Conservation (phyloP, 352 stramenopile species). For the Phytophthora rubi region DNA sequence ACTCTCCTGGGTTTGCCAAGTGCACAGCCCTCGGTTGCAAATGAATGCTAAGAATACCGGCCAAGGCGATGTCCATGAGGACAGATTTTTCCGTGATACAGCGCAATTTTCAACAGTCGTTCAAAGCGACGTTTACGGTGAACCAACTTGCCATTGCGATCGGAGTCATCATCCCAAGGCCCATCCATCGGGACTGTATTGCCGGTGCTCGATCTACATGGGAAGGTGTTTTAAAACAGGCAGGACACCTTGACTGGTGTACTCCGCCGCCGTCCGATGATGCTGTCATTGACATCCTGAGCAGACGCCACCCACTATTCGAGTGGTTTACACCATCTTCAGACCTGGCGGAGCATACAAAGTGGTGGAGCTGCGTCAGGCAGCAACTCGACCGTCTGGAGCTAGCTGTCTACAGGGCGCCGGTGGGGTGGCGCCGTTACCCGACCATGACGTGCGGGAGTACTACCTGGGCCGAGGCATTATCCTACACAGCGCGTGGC, state of each 20-base stretch:
- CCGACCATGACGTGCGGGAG: not conserved
- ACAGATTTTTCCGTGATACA: slow-evolving; percentile 1
- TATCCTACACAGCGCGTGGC: slow-evolving; percentile 1
- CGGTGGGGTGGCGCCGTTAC: not conserved
- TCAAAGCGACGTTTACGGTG: not conserved
- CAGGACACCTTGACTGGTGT: not conserved
- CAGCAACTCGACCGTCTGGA: not conserved
- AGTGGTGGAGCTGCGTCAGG: not conserved
- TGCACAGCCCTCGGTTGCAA: not conserved
- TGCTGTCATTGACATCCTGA: not conserved
- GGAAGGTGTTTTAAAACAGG: not conserved
- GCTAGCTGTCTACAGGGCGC: not conserved
- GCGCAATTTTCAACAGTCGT: not conserved
- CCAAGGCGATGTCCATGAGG: not conserved
- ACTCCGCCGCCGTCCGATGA: not conserved
- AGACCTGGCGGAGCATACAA: not conserved
- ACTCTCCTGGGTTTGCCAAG: not conserved
- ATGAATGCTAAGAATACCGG: not conserved
- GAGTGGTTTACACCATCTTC: not conserved
- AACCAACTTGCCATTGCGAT: not conserved
- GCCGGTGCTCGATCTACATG: not conserved
- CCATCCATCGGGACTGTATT: not conserved
- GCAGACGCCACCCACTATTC: not conserved
- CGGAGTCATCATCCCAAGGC: not conserved
- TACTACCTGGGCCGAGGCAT: not conserved